Evolutionary conservation across 2,329 filamentous ascomycete species (phyloP).

Genomic region (Thelonectria olida): DNA sequence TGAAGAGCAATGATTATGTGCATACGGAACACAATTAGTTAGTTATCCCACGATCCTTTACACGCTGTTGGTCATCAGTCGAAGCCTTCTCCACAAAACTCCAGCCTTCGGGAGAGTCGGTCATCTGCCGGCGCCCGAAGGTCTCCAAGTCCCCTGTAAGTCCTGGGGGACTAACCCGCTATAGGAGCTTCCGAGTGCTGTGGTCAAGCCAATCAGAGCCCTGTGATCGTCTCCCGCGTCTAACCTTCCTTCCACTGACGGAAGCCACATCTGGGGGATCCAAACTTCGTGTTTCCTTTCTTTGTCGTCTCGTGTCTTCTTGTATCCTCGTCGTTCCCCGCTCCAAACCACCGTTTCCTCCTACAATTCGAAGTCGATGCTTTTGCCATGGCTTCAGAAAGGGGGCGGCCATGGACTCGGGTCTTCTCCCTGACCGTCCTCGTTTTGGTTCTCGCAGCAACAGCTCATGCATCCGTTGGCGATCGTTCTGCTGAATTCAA

Average conservation of each 20-base stretch:
- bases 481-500: slow-evolving; percentile 88
- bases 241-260: slow-evolving; percentile 15
- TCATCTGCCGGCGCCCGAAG: slow-evolving; percentile 15
- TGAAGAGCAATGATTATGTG: not conserved
- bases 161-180: not conserved
- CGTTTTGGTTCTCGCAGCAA: slow-evolving; percentile 51
- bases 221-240: slow-evolving; percentile 6
- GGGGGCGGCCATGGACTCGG: slow-evolving; percentile 45
- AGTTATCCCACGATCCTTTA: no score
- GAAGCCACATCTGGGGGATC: slow-evolving; percentile 35
- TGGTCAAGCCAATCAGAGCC: slow-evolving; percentile 31
- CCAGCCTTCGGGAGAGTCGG: slow-evolving; percentile 18
- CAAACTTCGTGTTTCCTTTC: slow-evolving; percentile 14
- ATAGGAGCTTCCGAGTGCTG: slow-evolving; percentile 1
- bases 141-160: not conserved
- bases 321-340: not conserved
- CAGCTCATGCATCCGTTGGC: slow-evolving; percentile 77
- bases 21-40: no score
- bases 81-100: slow-evolving; percentile 31
- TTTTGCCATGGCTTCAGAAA: slow-evolving; percentile 42
- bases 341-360: not conserved
- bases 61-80: not conserved
- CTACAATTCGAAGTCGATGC: slow-evolving; percentile 40
- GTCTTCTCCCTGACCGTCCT: slow-evolving; percentile 47
- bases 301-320: slow-evolving; percentile 6